These are phyloP conservation scores for Annona cherimola DNA, from an alignment of 164 flowering plant genomes.

Conservation along the genomic window DNA sequence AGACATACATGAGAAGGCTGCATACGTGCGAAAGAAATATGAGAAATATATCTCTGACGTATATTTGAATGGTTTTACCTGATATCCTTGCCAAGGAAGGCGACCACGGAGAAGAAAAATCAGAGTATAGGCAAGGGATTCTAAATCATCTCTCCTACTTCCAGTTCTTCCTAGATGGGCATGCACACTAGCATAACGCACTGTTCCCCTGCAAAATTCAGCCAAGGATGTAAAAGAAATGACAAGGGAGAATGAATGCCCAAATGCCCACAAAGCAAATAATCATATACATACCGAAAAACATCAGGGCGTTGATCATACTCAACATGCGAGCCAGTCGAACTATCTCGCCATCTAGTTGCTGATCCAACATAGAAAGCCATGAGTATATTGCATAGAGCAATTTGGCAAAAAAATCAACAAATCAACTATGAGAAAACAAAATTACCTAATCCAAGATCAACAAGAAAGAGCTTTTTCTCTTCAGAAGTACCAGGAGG, in stretches of 20 bases:
- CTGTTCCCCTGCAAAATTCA: constrained; percentile 70
- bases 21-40: background rate
- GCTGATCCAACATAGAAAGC: constrained; percentile 36
- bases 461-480: constrained; percentile 83
- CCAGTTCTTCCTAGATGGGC: constrained; percentile 97
- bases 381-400: background rate
- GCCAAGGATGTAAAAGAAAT: background rate
- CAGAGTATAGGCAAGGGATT: constrained; percentile 93
- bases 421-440: background rate
- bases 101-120: constrained; percentile 88
- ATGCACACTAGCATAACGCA: constrained; percentile 97
- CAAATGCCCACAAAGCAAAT: background rate
- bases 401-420: background rate
- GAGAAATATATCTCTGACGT: background rate
- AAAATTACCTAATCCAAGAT: constrained; percentile 83
- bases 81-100: constrained; percentile 97
- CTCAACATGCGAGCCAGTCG: constrained; percentile 75
- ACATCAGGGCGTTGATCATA: constrained; percentile 97
- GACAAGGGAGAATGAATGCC: background rate
- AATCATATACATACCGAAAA: constrained; percentile 44
- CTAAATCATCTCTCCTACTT: constrained; percentile 93
- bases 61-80: constrained; percentile 38
- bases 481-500: constrained; percentile 79
- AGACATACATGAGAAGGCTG: background rate
- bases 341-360: constrained; percentile 70